A percentile compares a stretch with the other conserved stretches of the same genome.
phyloP scores from a whole-genome alignment of 208 protist species.

The Crithidia sp. region DNA sequence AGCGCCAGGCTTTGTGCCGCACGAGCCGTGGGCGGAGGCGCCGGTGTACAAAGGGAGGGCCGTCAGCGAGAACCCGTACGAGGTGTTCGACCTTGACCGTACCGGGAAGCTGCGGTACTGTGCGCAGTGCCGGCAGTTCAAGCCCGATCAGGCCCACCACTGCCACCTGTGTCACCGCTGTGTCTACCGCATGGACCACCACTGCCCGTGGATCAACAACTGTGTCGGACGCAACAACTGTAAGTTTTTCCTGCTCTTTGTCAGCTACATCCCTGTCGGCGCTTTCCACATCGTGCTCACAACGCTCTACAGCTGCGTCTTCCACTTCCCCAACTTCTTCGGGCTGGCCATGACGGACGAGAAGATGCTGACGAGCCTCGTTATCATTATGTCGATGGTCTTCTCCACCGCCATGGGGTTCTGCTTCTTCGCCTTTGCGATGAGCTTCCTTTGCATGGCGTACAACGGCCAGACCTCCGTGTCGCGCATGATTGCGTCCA shows the following conservation, averaged over 20 bases:
- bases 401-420: conserved; percentile 56
- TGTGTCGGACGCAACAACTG: conserved; percentile 74
- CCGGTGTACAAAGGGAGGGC: conserved; percentile 22
- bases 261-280: conserved; percentile 74
- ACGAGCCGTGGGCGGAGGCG: conserved; percentile 50
- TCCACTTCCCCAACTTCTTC: conserved; percentile 45
- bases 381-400: conserved; percentile 41
- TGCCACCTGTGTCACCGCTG: conserved; percentile 73
- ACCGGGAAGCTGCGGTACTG: conserved; percentile 69
- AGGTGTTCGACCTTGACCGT: conserved; percentile 55
- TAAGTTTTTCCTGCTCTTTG: conserved; percentile 82
- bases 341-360: conserved; percentile 23
- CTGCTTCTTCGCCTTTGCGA: conserved; percentile 53
- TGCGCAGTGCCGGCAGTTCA: conserved; percentile 69
- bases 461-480: conserved; percentile 60
- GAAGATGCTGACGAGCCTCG: conserved; percentile 21
- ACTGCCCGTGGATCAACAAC: conserved; percentile 92
- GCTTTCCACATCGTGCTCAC: conserved; percentile 65
- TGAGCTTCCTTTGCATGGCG: conserved; percentile 57
- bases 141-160: conserved; percentile 86
- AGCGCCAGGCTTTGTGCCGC: conserved; percentile 60
- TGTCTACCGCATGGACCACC: conserved; percentile 83
- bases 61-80: conserved; percentile 58
- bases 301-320: conserved; percentile 52
- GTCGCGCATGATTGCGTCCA: conserved; percentile 39